Percentiles rank a stretch among this genome's conserved stretches.
phyloP scores from a whole-genome alignment of 768 basidiomycete genomes.

The Ramaria sp. region DNA sequence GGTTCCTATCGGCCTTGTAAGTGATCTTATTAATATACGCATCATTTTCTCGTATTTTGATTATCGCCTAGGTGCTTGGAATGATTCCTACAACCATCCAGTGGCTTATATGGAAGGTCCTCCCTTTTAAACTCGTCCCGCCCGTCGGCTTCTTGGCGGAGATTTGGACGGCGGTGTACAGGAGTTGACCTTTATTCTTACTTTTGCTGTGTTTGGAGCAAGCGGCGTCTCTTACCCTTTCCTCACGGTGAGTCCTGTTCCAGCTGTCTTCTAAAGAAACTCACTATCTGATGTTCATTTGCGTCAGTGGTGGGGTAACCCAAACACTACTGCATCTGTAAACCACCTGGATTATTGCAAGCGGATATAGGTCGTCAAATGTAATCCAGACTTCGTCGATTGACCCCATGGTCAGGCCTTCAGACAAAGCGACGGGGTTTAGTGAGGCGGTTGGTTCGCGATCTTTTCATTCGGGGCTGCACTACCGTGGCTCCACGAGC shows the following conservation, averaged over 20 bases:
- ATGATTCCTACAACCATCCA: conserved; percentile 42
- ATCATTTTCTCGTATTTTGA: neutral
- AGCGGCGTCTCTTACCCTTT: conserved; percentile 39
- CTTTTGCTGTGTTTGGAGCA: conserved; percentile 57
- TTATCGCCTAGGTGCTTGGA: conserved; percentile 29
- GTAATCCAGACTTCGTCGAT: too few species aligned
- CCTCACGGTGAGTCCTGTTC: conserved; percentile 21
- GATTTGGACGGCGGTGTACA: conserved; percentile 58
- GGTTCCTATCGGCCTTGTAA: conserved; percentile 36
- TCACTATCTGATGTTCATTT: neutral
- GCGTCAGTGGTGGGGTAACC: conserved; percentile 8
- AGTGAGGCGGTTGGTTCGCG: too few species aligned
- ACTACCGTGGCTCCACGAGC: neutral
- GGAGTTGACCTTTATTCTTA: conserved; percentile 52
- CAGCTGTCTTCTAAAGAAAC: neutral
- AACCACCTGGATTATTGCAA: conserved; percentile 9
- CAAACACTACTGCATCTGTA: conserved; percentile 1
- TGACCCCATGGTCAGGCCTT: too few species aligned
- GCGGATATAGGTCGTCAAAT: neutral
- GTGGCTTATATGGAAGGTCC: conserved; percentile 42
- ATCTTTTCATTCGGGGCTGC: too few species aligned
- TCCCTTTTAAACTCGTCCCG: neutral
- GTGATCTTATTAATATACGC: neutral
- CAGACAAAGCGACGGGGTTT: too few species aligned
- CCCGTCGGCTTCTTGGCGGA: conserved; percentile 39